Evolutionary conservation across 2,329 filamentous ascomycete species (phyloP), one percentile per base, ranked within the genome.

Genomic region (Pezicula radicicola): DNA sequence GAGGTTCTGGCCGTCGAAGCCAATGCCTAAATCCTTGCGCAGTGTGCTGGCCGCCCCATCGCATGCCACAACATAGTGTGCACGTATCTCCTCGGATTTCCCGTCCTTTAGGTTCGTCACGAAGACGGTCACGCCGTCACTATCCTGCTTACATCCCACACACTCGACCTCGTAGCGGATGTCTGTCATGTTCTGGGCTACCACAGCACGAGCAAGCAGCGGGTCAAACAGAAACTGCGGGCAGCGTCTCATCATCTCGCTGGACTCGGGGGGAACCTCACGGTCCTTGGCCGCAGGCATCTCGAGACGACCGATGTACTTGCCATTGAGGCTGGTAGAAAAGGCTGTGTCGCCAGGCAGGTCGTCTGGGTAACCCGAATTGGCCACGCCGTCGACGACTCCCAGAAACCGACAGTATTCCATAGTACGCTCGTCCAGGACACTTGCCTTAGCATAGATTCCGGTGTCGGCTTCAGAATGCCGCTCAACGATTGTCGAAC

Each of bases 1-100:
- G 72, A 35, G 69, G 67, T 46, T 73, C 70, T 52, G 73, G 30
- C 71, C 72, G 15, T 74, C 71, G 35, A 62, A 66, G 27, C 68
- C 63, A 19, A 68, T 61, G 16, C 59, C 58, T 7, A 68, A 55
- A 7, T 53, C 42, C 56, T 63, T 49, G 25, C 62, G 49, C 12
- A 66, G 43, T 0, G 36, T 40, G 51, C 66, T 68, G 41, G 53
- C 44, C 15, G 57, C 60, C 6, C 69, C 69, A 36, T 71, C 70
- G 35, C 64, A 67, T n/a, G 66, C 68, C 16, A 72, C 61, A 30
- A 72, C 59, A 44, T 72, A 62, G 4, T 49, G 56, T 2, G 68
- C 71, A 12, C 46, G 57, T 9, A 72, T 57, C 3, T 48, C 45
- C 36, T 64, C 68, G 10, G 50, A 49, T 19, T 46, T 46, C 25